phyloP scores from a whole-genome alignment of 371 early-diverging fungal genomes.

The Conidiobolus coronatus region DNA sequence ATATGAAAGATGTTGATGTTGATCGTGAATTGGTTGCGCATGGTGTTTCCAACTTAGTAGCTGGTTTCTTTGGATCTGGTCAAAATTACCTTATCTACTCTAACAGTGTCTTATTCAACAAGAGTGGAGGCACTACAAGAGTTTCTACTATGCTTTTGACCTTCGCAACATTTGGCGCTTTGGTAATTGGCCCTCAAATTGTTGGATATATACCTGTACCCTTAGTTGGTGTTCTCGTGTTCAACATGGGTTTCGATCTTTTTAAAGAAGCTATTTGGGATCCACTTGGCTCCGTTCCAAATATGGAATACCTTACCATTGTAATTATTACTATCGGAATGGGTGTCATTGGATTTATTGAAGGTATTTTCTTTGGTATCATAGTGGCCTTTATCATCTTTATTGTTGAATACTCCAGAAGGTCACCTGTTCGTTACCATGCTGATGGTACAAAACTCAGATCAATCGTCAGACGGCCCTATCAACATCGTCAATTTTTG shows the following conservation, averaged over 20 bases:
- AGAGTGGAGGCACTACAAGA: conserved; percentile 70
- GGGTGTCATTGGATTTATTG: conserved; percentile 77
- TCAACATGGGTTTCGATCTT: conserved; percentile 83
- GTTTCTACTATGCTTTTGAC: conserved; percentile 72
- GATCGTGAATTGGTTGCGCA: conserved; percentile 89
- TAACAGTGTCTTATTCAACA: conserved; percentile 76
- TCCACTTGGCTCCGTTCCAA: conserved; percentile 59
- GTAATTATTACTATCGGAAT: conserved; percentile 58
- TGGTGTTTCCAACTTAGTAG: conserved; percentile 64
- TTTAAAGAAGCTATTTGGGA: conserved; percentile 73
- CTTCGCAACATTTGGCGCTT: conserved; percentile 45
- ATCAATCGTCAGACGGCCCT: conserved; percentile 70
- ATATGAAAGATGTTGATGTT: conserved; percentile 59
- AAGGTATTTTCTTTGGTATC: conserved; percentile 82
- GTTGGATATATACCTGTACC: conserved; percentile 80
- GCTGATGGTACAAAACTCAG: conserved; percentile 58
- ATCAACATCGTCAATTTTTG: conserved; percentile 67
- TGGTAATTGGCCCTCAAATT: conserved; percentile 62
- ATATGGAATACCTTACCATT: conserved; percentile 74
- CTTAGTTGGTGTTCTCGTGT: conserved; percentile 80
- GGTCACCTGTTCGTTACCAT: conserved; percentile 49
- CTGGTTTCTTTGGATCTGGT: conserved; percentile 52
- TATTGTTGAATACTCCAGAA: conserved; percentile 60
- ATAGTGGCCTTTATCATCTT: conserved; percentile 84
- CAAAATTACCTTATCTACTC: conserved; percentile 80